Base-by-base conservation (phyloP, 176 grass and related monocot genomes). In the Raddia distichophylla region DNA sequence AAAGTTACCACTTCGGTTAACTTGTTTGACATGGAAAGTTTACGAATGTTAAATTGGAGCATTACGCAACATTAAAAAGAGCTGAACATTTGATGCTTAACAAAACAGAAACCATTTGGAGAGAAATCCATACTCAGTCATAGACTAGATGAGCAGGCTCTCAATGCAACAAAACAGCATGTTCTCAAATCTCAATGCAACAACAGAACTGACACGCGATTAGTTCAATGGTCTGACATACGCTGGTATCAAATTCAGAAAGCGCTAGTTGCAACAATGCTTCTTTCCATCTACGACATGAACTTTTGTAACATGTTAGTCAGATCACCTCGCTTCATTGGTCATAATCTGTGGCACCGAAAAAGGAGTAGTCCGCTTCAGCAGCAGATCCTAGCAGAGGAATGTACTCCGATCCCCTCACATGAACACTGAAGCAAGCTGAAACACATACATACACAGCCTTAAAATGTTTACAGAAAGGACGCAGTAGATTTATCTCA, bases 371-470 rank as follows among this genome's bases (percentile, higher is more conserved):
- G 82, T 93, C 86, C 72, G 90, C 68, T 71, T 98, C 74, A 2
- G 72, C 77, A 57, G 90, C 84, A 65, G 88, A 86, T 68, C 90
- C 95, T 69, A 98, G 86, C 61, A 93, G 67, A 67, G 95, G 90
- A 75, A 86, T 98, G 71, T 98, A 98, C 51, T 98, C 95, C 3
- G 90, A 98, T 77, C 92, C 92, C 88, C 92, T 93, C 68, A 98
- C 95, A 85, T 98, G 95, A 85, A 98, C 90, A 46, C 84, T 86
- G 84, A 98, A 98, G 86, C 95, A 98, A 82, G 95, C 95, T 98
- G 85, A 65, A 91, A 91, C 55, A 73, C 37, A 84, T 20, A 14
- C 48, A 33, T 68, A 16, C 48, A 73, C 56, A 66, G 15, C 17
- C 27, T 85, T 71, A 82, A 12, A 12, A 72, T 7, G 15, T 65